Base-by-base conservation (phyloP, 2,329 filamentous ascomycete genomes). In the Metarhizium sp. region DNA sequence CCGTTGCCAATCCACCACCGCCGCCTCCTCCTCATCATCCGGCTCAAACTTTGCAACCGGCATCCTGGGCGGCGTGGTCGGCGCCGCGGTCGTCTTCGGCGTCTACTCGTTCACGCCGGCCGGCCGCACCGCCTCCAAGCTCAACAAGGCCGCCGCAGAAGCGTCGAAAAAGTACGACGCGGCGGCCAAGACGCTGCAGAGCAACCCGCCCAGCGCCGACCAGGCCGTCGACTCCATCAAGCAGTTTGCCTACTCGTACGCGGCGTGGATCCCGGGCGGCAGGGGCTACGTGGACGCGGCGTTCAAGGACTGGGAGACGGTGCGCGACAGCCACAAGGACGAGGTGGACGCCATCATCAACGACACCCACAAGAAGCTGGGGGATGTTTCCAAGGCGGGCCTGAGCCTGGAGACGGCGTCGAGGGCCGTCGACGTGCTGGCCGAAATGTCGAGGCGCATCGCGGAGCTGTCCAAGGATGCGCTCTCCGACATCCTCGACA, bases 191-290 rank as follows among this genome's bases (percentile, higher is more conserved):
- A 82, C 82, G 65, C 73, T 87, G 6, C 79, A 85, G 60, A 71
- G 84, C 55, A 76, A 78, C 49, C 81, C 85, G 0, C 87, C 87
- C 0, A 78, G 82, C 57, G 77, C 85, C 14, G 85, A 87, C 59
- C 78, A 88, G 67, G 85, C 86, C 1, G 73, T 88, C 43, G 70
- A 78, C 58, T 85, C 80, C 73, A 78, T 91, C 58, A 82, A 83
- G 63, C 73, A 82, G 56, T 83, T 85, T 13, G 81, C 82, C 32
- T 82, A 82, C 65, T 82, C 82, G 29, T 91, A 91, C 64, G 85
- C 86, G 2, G 75, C 74, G 2, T 88, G 86, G 76, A 80, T 92
- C 34, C 88, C 88, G 0, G 88, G 88, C 13, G 87, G 84, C 2
- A 79, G 79, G 34, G 71, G 76, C 50, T 89, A 87, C 62, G 80